A percentile compares a stretch with the other conserved stretches of the same genome.
phyloP scores from a whole-genome alignment of 768 basidiomycete species.

The Peribolospora baueri region DNA sequence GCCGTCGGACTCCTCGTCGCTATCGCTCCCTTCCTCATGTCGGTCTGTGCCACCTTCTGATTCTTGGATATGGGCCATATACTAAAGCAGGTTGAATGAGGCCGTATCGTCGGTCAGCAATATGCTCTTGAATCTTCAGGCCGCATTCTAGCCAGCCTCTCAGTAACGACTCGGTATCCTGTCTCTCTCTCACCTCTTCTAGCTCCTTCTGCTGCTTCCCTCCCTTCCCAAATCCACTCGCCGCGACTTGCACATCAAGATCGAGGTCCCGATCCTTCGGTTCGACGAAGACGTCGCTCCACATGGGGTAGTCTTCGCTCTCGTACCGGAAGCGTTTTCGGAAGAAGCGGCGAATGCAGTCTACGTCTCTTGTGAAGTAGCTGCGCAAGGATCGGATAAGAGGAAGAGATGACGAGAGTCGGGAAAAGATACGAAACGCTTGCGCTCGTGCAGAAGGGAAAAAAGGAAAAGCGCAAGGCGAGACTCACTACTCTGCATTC shows the following conservation, averaged over 20 bases:
- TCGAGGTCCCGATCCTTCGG: conserved; percentile 33
- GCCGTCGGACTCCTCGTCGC: conserved; percentile 16
- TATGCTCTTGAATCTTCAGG: neutral
- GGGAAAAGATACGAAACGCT: neutral
- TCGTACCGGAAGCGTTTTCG: conserved; percentile 75
- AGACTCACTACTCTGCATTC: conserved; percentile 75
- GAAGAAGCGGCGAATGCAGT: conserved; percentile 87
- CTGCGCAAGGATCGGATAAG: conserved; percentile 22
- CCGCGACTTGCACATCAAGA: conserved; percentile 74
- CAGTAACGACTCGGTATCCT: neutral
- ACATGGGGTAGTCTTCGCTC: conserved; percentile 54
- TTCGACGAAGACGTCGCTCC: conserved; percentile 10
- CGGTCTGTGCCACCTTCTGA: conserved; percentile 7
- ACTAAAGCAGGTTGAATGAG: neutral
- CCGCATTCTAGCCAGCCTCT: neutral
- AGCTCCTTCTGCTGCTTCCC: conserved; percentile 40
- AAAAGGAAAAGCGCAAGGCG: neutral
- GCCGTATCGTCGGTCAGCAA: neutral
- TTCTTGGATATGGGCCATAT: neutral
- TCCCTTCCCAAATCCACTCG: conserved; percentile 72
- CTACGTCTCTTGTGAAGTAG: conserved; percentile 98
- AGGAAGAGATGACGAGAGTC: neutral
- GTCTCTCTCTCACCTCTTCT: conserved; percentile 42
- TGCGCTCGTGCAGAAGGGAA: neutral
- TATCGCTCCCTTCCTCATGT: conserved; percentile 4